phyloP scores from a whole-genome alignment of 2,329 filamentous ascomycete genomes.

The Xylaria digitata region DNA sequence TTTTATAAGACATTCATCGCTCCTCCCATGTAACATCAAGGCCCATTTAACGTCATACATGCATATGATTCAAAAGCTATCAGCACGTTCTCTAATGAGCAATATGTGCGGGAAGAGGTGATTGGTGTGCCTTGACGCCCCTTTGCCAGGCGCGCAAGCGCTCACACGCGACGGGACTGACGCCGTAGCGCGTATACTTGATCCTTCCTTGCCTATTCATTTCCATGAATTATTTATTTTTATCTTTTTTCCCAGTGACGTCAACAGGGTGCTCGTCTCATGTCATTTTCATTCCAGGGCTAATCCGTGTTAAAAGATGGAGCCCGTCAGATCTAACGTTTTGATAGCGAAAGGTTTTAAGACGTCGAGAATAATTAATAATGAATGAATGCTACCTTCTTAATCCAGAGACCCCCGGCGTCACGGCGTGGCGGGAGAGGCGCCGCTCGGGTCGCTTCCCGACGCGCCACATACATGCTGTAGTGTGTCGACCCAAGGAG shows the following conservation, averaged over 20 bases:
- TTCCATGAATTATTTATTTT: slow-evolving; percentile 3
- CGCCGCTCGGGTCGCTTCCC: slow-evolving; percentile 26
- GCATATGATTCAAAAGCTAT: slow-evolving; percentile 25
- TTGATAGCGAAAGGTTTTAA: background rate
- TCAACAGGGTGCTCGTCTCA: background rate
- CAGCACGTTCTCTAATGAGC: slow-evolving; percentile 13
- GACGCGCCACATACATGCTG: slow-evolving; percentile 15
- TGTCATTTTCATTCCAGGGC: background rate
- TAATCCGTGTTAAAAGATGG: background rate
- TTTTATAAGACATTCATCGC: slow-evolving; percentile 18
- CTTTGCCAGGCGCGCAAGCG: slow-evolving; percentile 32
- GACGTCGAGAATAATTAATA: too few relatives aligned
- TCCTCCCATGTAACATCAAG: slow-evolving; percentile 32
- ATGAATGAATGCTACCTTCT: background rate
- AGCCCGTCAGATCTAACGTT: background rate
- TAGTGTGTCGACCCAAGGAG: background rate
- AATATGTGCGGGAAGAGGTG: slow-evolving; percentile 16
- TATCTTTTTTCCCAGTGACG: background rate
- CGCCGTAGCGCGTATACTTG: slow-evolving; percentile 26
- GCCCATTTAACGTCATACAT: slow-evolving; percentile 34
- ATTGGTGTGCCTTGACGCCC: slow-evolving; percentile 35
- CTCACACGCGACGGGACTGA: slow-evolving; percentile 25
- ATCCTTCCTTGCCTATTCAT: background rate
- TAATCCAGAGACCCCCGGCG: background rate
- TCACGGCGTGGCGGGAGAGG: slow-evolving; percentile 16